Conservation (phyloP, 2,329 filamentous ascomycete species). For the Chaetomiaceae sp. region DNA sequence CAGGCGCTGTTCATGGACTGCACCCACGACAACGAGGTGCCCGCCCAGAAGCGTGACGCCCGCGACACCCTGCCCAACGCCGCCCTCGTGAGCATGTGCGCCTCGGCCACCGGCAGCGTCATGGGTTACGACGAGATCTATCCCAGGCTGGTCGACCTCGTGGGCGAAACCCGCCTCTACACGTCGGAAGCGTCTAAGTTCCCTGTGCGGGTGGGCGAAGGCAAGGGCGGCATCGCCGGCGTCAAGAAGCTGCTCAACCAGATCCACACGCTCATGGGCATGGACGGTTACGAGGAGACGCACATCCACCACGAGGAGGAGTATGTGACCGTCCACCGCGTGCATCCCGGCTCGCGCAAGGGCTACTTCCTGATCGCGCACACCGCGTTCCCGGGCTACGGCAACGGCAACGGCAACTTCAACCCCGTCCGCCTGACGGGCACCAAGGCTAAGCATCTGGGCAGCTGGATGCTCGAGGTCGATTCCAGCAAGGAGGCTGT, state of each 20-base stretch:
- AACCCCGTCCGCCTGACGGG: conserved; percentile 73
- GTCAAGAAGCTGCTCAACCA: conserved; percentile 91
- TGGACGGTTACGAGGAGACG: conserved; percentile 88
- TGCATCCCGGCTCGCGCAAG: conserved; percentile 85
- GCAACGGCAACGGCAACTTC: conserved; percentile 75
- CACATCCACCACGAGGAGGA: conserved; percentile 95
- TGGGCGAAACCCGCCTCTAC: conserved; percentile 81
- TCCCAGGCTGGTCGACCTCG: conserved; percentile 84
- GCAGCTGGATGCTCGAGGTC: conserved; percentile 88
- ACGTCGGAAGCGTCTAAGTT: conserved; percentile 64
- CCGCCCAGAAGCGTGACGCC: conserved; percentile 89
- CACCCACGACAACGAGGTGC: conserved; percentile 96
- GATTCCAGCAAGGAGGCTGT: conserved; percentile 68
- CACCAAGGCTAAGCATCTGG: conserved; percentile 77
- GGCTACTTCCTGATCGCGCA: conserved; percentile 95
- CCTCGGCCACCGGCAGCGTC: conserved; percentile 88
- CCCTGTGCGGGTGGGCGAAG: conserved; percentile 58
- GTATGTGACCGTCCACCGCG: conserved; percentile 92
- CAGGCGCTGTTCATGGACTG: conserved; percentile 98
- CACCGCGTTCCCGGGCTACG: conserved; percentile 88
- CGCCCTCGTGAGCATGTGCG: conserved; percentile 91
- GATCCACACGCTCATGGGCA: conserved; percentile 92
- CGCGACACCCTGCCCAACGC: conserved; percentile 91
- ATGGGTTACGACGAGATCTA: conserved; percentile 99
- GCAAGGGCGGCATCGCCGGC: conserved; percentile 78